Evolutionary conservation across 177 flowering plant genomes (phyloP), one percentile per base, ranked within the genome.

Genomic region (Tripterygium wilfordii): DNA sequence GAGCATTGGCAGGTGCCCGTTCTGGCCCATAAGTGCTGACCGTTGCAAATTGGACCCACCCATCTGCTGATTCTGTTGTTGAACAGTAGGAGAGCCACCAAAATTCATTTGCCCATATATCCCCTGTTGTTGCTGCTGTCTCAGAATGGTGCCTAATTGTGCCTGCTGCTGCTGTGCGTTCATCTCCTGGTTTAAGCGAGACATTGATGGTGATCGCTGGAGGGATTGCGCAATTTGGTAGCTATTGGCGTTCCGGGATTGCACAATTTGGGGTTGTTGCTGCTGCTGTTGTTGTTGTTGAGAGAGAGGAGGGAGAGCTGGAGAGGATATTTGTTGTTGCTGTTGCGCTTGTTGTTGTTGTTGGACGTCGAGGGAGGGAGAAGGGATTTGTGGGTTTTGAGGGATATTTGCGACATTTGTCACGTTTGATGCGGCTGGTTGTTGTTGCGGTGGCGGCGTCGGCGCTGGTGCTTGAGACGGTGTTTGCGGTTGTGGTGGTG

Each of bases 41-140:
- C 94, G 63, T 8, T 85, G 48, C 51, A 84, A 53, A 60, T 71
- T 71, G 36, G 71, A 71, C 51, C 45, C 48, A 3, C 71, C 77
- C 61, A 78, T 36, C 54, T 74, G 77, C 58, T 29, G 52, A 31
- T 56, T 48, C 45, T 54, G 67, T 44, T 57, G 74, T 30, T 69
- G 74, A 42, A 36, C 27, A 6, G 54, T 40, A 33, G 31, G 51
- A 8, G 65, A 54, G 36, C 71, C 77, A 51, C 78, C 79, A 45
- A 80, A 88, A 66, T 67, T 82, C 77, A 78, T 51, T 72, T 83
- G 86, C 32, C 85, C 79, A 25, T 78, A 78, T 27, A 78, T 36
- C 12, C 78, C 84, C 30, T 42, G 45, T 17, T 42, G 42, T 14
- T 38, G 42, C 42, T 70, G 79, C 51, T 72, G 78, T 49, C 64